Base-by-base conservation (phyloP, 257 asterid genomes). In the Ocimum tenuiflorum region DNA sequence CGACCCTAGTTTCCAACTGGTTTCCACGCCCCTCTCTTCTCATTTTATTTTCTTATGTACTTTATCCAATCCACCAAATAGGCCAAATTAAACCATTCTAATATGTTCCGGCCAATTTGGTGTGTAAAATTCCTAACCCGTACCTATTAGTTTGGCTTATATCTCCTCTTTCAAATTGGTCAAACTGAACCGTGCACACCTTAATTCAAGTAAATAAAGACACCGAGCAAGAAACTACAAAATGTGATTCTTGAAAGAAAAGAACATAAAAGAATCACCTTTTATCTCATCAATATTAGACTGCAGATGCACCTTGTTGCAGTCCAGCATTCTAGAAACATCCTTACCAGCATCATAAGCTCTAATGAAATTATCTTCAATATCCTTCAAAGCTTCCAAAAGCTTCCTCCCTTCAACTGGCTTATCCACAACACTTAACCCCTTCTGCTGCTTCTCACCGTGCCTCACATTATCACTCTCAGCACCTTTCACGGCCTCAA, bases 311-410 rank as follows among this genome's bases (percentile, higher is more conserved):
- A 89, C 88, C 84, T 89, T 81, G 61, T 87, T 87, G 46, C 89
- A 88, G 80, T 89, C 99, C 62, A 92, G 69, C 99, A 92, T 89
- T 76, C 88, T 89, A 18, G 96, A 82, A 55, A 92, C 89, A 41
- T 85, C 94, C 49, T 89, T 92, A 3, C 97, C 99, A 75, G 97
- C 82, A 77, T 89, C 96, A 81, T 80, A 87, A 74, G 96, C 99
- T 70, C 86, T 78, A 0, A 79, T 18, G 67, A 92, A 92, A 70
- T 86, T 85, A 54, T 89, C 99, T 72, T 86, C 97, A 62, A 92
- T 82, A 60, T 92, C 95, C 43, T 67, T 82, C 29, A 92, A 71
- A 68, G 96, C 97, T 77, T 92, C 99, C 76, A 92, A 68, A 54
- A 92, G 62, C 75, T 92, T 97, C 47, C 99, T 84, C 70, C 96